Percentiles rank a stretch among this genome's conserved stretches.
phyloP scores from a whole-genome alignment of 352 stramenopile species.

The Bremia lactucae region DNA sequence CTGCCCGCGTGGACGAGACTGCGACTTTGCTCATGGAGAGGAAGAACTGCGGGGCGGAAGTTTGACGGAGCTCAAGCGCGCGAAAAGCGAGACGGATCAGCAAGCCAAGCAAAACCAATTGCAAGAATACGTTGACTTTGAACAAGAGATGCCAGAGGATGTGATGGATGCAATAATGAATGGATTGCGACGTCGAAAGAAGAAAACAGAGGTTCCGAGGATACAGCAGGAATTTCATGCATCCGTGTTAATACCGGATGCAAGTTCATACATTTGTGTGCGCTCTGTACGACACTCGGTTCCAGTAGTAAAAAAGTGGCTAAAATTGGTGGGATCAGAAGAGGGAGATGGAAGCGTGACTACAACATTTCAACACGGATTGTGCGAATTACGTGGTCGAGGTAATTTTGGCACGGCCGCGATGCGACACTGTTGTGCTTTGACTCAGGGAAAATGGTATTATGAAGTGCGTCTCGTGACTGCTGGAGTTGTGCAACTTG shows the following conservation, averaged over 20 bases:
- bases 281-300: slow-evolving; percentile 12
- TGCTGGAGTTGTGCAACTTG: slow-evolving; percentile 84
- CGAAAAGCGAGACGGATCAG: slow-evolving; percentile 47
- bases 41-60: slow-evolving; percentile 53
- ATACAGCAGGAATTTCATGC: slow-evolving; percentile 12
- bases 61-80: slow-evolving; percentile 57
- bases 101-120: slow-evolving; percentile 54
- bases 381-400: slow-evolving; percentile 61
- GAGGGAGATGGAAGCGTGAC: slow-evolving; percentile 13
- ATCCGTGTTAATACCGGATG: slow-evolving; percentile 18
- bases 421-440: slow-evolving; percentile 25
- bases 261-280: slow-evolving; percentile 20
- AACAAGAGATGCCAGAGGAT: slow-evolving; percentile 49
- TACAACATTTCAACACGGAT: slow-evolving; percentile 48
- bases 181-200: slow-evolving; percentile 42
- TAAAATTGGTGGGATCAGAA: slow-evolving; percentile 30
- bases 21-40: slow-evolving; percentile 79
- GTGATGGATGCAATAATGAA: slow-evolving; percentile 60
- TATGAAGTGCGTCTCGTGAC: slow-evolving; percentile 87
- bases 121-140: slow-evolving; percentile 65
- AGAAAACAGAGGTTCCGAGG: slow-evolving; percentile 14
- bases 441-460: slow-evolving; percentile 73
- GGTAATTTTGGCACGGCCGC: slow-evolving; percentile 75
- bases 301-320: slow-evolving; percentile 20
- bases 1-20: slow-evolving; percentile 67